Conservation (phyloP, 768 basidiomycete species). For the Boletales sp. region DNA sequence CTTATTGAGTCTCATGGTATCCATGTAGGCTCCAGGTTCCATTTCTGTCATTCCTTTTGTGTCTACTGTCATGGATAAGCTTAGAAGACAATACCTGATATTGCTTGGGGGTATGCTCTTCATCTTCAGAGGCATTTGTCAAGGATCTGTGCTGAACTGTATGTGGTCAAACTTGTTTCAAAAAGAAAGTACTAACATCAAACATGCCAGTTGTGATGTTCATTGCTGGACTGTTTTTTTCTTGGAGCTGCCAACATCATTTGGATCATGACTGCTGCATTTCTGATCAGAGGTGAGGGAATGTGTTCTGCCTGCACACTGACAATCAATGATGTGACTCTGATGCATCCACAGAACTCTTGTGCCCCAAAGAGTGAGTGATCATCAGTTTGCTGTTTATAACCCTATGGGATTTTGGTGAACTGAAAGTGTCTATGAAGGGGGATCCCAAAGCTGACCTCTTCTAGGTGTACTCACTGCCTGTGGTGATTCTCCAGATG, state of each 20-base stretch:
- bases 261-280: neutral
- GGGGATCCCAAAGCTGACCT: neutral
- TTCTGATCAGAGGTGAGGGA: neutral
- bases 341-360: constrained; percentile 8
- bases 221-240: neutral
- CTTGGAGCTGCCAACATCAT: neutral
- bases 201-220: neutral
- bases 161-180: neutral
- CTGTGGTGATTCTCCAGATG: constrained; percentile 56
- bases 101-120: neutral
- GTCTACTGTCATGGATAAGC: neutral
- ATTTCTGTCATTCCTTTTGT: neutral
- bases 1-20: constrained; percentile 11
- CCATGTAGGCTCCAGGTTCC: neutral
- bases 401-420: constrained; percentile 6
- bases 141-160: neutral
- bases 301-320: neutral
- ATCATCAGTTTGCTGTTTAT: constrained; percentile 12
- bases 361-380: constrained; percentile 1
- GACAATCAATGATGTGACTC: neutral
- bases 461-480: constrained; percentile 27
- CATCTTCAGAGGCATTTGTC: neutral
- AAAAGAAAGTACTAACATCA: neutral
- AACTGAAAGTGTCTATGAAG: neutral
- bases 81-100: neutral